Evolutionary conservation across 1,284 basidiomycete species (phyloP).

Genomic region (Porogramme epimiltina): DNA sequence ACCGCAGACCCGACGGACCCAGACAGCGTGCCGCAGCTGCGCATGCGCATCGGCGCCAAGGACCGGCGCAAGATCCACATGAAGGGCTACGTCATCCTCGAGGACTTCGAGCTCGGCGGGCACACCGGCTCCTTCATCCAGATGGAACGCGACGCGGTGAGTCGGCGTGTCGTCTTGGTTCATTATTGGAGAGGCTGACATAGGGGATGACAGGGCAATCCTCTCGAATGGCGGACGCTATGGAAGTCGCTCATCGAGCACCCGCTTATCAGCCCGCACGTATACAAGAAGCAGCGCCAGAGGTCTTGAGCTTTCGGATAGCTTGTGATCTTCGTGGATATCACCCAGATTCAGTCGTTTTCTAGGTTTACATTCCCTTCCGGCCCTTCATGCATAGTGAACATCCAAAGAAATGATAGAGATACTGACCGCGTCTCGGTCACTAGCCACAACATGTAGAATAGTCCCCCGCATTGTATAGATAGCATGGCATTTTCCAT

Average conservation of each 20-base stretch:
- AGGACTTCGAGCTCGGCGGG: constrained; percentile 35
- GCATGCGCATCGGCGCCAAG: constrained; percentile 64
- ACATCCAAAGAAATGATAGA: no score
- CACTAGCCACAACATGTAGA: no score
- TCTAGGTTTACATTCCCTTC: no score
- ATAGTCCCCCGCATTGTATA: no score
- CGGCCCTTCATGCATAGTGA: no score
- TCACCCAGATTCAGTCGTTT: no score
- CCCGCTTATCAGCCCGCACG: constrained; percentile 54
- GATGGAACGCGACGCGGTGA: constrained; percentile 64
- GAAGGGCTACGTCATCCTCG: constrained; percentile 72
- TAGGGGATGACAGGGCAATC: constrained; percentile 55
- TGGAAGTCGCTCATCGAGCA: constrained; percentile 65
- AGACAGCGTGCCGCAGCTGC: constrained; percentile 27
- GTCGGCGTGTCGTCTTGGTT: constrained; percentile 20
- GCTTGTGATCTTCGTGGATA: no score
- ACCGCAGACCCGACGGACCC: constrained; percentile 12
- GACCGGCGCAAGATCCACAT: constrained; percentile 62
- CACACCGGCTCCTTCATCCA: constrained; percentile 61
- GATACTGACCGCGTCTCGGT: no score
- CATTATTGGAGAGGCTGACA: neutral
- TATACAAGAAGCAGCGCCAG: constrained; percentile 41
- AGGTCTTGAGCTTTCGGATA: no score
- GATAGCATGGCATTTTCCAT: no score
- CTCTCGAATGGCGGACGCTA: constrained; percentile 72